Evolutionary conservation across 306 rosid genomes (phyloP), one percentile per base, ranked within the genome.

Genomic region (Abrus precatorius): DNA sequence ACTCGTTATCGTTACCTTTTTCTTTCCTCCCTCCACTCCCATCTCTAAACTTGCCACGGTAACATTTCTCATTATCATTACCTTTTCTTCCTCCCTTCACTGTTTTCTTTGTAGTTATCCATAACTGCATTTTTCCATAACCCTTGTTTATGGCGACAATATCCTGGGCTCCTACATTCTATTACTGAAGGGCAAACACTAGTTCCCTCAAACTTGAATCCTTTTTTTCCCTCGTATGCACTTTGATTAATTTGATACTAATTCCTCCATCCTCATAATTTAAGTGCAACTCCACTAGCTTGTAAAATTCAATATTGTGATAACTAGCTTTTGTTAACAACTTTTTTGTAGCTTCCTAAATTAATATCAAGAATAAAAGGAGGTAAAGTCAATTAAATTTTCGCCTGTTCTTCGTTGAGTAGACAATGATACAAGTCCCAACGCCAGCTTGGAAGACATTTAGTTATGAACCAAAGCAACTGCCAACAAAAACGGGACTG

Each of bases 351-450:
- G 20, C 43, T 60, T 79, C 43, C 11, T 12, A 57, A 20, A 48
- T 69, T 47, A 47, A 59, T 70, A 30, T n/a, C 4, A 41, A 54
- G 10, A 55, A 77, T 49, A 36, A 48, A 81, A 57, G 68, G 13
- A 55, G 53, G 11, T 32, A 43, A 38, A 62, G 29, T 38, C 38
- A 72, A 61, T n/a, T 49, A 12, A 72, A 41, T 55, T 47, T 45
- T 55, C 74, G 52, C 57, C 29, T 7, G 41, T 28, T 67, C 56
- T 61, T 71, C 0, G 53, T 70, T 12, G 5, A 28, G 70, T 80
- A 52, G 33, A 71, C 29, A 55, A 74, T 40, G 0, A 50, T 56
- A 60, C 44, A 61, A 8, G 38, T 43, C 7, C 29, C 44, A 53
- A 62, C 29, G 66, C 14, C 43, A 32, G 30, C 41, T 49, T 27